phyloP scores from a whole-genome alignment of 352 stramenopile species.

The Phytophthora pseudosyringae region DNA sequence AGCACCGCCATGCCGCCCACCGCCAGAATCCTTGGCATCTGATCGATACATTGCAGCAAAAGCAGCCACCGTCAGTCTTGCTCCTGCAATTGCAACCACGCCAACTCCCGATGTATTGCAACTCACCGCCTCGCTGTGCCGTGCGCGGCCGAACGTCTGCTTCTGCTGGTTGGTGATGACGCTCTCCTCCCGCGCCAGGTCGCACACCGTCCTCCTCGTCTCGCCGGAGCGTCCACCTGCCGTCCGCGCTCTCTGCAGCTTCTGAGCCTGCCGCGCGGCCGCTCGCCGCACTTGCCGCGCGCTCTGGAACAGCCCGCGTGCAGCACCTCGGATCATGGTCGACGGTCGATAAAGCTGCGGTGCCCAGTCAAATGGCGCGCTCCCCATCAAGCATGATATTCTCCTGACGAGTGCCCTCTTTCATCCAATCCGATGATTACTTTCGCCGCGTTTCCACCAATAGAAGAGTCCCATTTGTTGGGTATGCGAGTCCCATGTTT shows the following conservation, averaged over 20 bases:
- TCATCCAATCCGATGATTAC: constrained; percentile 22
- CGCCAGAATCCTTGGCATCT: constrained; percentile 57
- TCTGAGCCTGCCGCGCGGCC: constrained; percentile 21
- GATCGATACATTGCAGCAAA: constrained; percentile 8
- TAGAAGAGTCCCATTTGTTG: constrained; percentile 9
- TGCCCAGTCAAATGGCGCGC: constrained; percentile 11
- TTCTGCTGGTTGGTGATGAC: constrained; percentile 53
- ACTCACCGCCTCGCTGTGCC: constrained; percentile 45
- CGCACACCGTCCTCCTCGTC: constrained; percentile 25
- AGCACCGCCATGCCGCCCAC: constrained; percentile 40
- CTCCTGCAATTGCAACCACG: neutral
- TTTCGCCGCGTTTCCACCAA: constrained; percentile 12
- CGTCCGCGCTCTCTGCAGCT: constrained; percentile 9
- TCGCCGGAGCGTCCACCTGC: constrained; percentile 1
- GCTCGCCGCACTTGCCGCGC: constrained; percentile 59
- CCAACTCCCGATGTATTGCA: neutral
- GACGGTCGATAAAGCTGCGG: constrained; percentile 9
- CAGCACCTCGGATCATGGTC: constrained; percentile 58
- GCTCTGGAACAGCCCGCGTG: constrained; percentile 57
- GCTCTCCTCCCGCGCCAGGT: constrained; percentile 50
- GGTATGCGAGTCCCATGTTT: constrained; percentile 8
- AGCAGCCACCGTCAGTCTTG: constrained; percentile 10
- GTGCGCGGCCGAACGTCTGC: constrained; percentile 53
- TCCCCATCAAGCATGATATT: constrained; percentile 6
- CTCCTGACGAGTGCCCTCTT: neutral